Evolutionary conservation across 2,329 filamentous ascomycete species (phyloP).

Genomic region (Microthyrium microscopicum): DNA sequence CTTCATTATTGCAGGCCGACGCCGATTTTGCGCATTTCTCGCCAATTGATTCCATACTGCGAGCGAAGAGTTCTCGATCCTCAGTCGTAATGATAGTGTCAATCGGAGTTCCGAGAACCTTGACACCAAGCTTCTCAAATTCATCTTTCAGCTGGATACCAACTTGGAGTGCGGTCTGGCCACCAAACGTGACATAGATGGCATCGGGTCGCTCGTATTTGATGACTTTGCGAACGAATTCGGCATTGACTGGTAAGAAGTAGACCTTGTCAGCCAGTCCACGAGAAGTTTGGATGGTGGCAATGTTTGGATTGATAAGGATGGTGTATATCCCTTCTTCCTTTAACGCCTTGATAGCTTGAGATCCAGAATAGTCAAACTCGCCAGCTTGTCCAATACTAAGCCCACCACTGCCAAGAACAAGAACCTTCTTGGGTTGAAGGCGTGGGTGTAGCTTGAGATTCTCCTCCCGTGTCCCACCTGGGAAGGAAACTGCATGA

Average conservation of each 20-base stretch:
- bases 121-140: conserved; percentile 80
- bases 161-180: conserved; percentile 90
- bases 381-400: conserved; percentile 97
- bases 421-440: conserved; percentile 81
- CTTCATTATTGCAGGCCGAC: conserved; percentile 73
- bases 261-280: conserved; percentile 97
- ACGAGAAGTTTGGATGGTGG: conserved; percentile 96
- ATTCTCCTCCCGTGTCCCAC: conserved; percentile 66
- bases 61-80: conserved; percentile 90
- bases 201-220: conserved; percentile 85
- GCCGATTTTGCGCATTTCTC: conserved; percentile 97
- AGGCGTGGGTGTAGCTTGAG: conserved; percentile 60
- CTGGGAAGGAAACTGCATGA: conserved; percentile 70
- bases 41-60: conserved; percentile 95
- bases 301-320: conserved; percentile 97
- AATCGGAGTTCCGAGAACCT: conserved; percentile 90
- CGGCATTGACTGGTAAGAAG: conserved; percentile 90
- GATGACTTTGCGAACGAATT: conserved; percentile 96
- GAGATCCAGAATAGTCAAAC: conserved; percentile 96
- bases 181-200: conserved; percentile 95
- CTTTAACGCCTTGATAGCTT: conserved; percentile 96
- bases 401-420: conserved; percentile 84
- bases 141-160: conserved; percentile 97
- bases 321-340: conserved; percentile 97
- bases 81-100: conserved; percentile 98